Base-by-base conservation (phyloP, 192 early-diverging fungal genomes). In the Spinellus fusiger region DNA sequence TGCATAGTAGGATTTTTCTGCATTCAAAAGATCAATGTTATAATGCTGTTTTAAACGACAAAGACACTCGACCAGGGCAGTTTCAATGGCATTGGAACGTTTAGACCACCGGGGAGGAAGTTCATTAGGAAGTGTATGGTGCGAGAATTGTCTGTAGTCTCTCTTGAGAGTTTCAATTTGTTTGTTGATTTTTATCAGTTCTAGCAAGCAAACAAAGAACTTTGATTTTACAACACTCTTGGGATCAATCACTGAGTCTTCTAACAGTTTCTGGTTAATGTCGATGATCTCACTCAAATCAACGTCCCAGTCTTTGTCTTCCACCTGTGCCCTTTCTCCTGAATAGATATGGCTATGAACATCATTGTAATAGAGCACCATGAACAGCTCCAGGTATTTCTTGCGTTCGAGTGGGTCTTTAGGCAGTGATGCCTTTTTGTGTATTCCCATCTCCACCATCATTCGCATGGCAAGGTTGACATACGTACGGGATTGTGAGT, bases 351-450 rank as follows among this genome's bases (percentile, higher is more conserved):
- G 29, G 0, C 38, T 13, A 1, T 20, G 53, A n/a, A 64, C 49
- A 22, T 74, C 72, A 33, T 66, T 65, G 33, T 69, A 74, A 48
- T 65, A 74, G 6, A 74, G 53, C 5, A 74, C 72, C 38, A 74
- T 46, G 25, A 65, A 61, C 1, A 65, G 29, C 32, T 64, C 61
- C 6, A 69, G n/a, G 29, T 65, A 65, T 8, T 69, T 63, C 56
- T 64, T 64, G 18, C 66, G 55, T 37, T 52, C 12, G 18, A 49
- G 20, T 38, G 32, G 35, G 13, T 62, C 65, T 22, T 49, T 62
- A 16, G 65, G 57, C 46, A 55, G 31, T 47, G 38, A 57, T 16
- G 33, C 52, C n/a, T 40, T 37, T 32, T 37, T 40, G 48, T 74
- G 58, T 10, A 74, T 59, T 23, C 72, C 67, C n/a, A 69, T 50